Base-by-base conservation (phyloP, 2,329 filamentous ascomycete genomes). In the Xylaria sp. region DNA sequence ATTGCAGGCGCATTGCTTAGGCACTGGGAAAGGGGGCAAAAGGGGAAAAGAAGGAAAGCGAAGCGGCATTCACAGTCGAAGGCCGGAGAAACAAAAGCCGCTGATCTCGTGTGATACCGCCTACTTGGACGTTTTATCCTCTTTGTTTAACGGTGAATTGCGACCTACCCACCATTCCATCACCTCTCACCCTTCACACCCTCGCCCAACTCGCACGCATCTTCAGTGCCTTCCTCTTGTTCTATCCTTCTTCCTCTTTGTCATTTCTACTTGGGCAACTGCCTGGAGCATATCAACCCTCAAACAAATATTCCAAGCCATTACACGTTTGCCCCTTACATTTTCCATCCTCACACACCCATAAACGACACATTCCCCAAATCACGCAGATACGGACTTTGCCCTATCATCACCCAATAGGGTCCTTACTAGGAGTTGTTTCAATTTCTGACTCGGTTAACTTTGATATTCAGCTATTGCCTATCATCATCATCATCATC, bases 401-500 rank as follows among this genome's bases (percentile, higher is more conserved):
- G 38, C 38, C 15, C 49, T 43, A 25, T 21, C 47, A 47, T 43
- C 28, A 12, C 47, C 40, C 33, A 15, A 52, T 35, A 28, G 28
- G 19, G 17, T 31, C 9, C 38, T 54, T 51, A 19, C 50, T 7
- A 58, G 19, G 15, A 46, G 25, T 21, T 12, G 35, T n/a, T 12
- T n/a, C 53, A 54, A 17, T 8, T 54, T 60, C 59, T 67, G 43
- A 69, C 69, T 21, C 63, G 51, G 59, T 60, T 45, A 54, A 54
- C 43, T 9, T 59, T 57, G 50, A 42, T 45, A 51, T 65, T 40
- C 43, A 67, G 64, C 47, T 51, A 45, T 47, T 33, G 67, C 40
- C 58, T 31, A 50, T 64, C 61, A 69, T 31, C 61, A 73, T 33
- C 66, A 38, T 57, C 25, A 50, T 64, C 61, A 69, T 31, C 61